phyloP scores from a whole-genome alignment of 2,329 filamentous ascomycete species.

The Ascomycota sp. region DNA sequence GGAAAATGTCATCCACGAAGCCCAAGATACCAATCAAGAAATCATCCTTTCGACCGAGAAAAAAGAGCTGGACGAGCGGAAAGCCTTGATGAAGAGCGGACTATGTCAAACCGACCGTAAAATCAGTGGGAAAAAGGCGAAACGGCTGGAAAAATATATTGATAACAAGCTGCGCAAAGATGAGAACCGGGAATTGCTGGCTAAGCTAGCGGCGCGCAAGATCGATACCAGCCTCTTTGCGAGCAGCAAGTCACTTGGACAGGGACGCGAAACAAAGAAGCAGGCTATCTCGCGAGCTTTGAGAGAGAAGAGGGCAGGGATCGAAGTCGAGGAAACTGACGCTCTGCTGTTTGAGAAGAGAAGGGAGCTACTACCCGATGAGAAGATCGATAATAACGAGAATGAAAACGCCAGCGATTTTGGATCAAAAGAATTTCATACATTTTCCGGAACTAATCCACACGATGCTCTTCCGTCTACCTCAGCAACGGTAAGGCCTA shows the following conservation, averaged over 20 bases:
- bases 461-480: conserved; percentile 1
- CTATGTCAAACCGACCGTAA: conserved; percentile 29
- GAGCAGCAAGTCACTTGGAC: conserved; percentile 60
- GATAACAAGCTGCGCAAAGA: conserved; percentile 91
- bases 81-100: conserved; percentile 32
- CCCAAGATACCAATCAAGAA: conserved; percentile 16
- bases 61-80: conserved; percentile 31
- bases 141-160: conserved; percentile 47
- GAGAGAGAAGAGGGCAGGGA: conserved; percentile 43
- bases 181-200: conserved; percentile 66
- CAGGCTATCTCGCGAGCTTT: conserved; percentile 45
- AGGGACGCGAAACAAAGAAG: conserved; percentile 48
- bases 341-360: conserved; percentile 29
- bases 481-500: conserved; percentile 1
- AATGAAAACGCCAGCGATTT: conserved; percentile 5
- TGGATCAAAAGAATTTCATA: not conserved
- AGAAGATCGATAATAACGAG: conserved; percentile 8
- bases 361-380: conserved; percentile 10
- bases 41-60: conserved; percentile 18
- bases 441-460: conserved; percentile 1
- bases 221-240: conserved; percentile 66
- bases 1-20: conserved; percentile 20
- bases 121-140: conserved; percentile 44
- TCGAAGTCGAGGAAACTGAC: conserved; percentile 25
- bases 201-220: conserved; percentile 59